Conservation (phyloP, 352 stramenopile genomes). For the Paralagenidium karlingii region DNA sequence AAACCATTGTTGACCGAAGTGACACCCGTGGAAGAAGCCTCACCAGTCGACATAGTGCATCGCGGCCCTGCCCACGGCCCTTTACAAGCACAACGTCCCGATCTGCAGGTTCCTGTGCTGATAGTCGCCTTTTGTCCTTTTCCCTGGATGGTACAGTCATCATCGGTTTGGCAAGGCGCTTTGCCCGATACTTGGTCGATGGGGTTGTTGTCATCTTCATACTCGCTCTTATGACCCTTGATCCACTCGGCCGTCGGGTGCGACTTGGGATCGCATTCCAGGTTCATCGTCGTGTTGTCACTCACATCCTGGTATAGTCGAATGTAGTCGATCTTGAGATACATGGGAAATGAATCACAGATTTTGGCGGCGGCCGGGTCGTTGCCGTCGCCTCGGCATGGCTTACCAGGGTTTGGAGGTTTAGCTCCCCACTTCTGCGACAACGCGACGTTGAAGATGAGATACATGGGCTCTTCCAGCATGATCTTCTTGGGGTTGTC, state of each 20-base stretch:
- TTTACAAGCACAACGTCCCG: slow-evolving; percentile 33
- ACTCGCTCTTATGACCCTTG: slow-evolving; percentile 19
- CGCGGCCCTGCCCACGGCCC: slow-evolving; percentile 7
- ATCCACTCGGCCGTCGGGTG: slow-evolving; percentile 35
- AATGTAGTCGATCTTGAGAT: slow-evolving; percentile 84
- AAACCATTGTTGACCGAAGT: too few relatives aligned
- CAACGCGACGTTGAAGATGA: slow-evolving; percentile 91
- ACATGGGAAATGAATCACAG: slow-evolving; percentile 68
- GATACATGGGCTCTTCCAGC: slow-evolving; percentile 85
- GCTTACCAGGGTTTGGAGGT: slow-evolving; percentile 37
- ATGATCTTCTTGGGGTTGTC: slow-evolving; percentile 42
- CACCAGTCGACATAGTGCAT: slow-evolving; percentile 13
- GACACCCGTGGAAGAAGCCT: too few relatives aligned
- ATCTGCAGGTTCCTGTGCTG: slow-evolving; percentile 25
- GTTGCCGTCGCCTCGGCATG: slow-evolving; percentile 42
- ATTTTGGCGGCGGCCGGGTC: slow-evolving; percentile 32
- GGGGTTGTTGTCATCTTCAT: slow-evolving; percentile 27
- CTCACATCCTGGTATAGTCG: slow-evolving; percentile 48
- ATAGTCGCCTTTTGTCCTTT: slow-evolving; percentile 15
- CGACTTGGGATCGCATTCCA: slow-evolving; percentile 38
- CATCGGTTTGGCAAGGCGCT: slow-evolving; percentile 20
- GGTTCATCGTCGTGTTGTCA: slow-evolving; percentile 22
- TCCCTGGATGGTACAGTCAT: slow-evolving; percentile 35
- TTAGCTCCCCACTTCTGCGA: slow-evolving; percentile 75
- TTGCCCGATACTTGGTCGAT: slow-evolving; percentile 21